Percentiles rank a stretch among this genome's conserved stretches.
Evolutionary conservation across 2,329 filamentous ascomycete species (phyloP).

Genomic region (Penicillium sp.): DNA sequence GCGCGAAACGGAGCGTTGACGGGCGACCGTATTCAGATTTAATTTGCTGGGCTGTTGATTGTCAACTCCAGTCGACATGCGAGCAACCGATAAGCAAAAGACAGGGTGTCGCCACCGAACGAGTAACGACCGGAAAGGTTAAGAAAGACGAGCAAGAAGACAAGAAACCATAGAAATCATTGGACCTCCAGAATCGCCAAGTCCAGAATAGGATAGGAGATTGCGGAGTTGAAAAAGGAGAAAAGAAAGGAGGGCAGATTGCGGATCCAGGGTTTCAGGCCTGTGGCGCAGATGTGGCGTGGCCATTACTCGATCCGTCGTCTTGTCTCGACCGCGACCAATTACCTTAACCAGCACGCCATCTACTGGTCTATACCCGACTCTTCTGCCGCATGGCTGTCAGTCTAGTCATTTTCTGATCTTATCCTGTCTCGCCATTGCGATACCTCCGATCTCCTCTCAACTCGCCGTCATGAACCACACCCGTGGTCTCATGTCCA

Average conservation of each 20-base stretch:
- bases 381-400: neutral
- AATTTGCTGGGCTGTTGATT: conserved; percentile 50
- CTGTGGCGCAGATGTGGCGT: conserved; percentile 27
- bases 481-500: conserved; percentile 32
- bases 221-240: conserved; percentile 5
- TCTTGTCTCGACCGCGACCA: neutral
- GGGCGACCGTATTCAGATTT: conserved; percentile 50
- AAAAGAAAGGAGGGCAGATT: conserved; percentile 19
- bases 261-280: conserved; percentile 21
- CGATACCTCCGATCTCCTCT: neutral
- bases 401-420: neutral
- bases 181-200: conserved; percentile 13
- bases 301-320: conserved; percentile 16
- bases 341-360: neutral
- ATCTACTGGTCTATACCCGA: neutral
- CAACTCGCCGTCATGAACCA: conserved; percentile 28
- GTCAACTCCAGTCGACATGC: conserved; percentile 58
- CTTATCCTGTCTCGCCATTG: neutral
- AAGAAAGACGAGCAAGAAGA: conserved; percentile 5
- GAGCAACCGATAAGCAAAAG: conserved; percentile 31
- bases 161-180: conserved; percentile 31
- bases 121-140: conserved; percentile 27
- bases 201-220: conserved; percentile 17
- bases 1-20: conserved; percentile 55
- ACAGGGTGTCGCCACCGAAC: conserved; percentile 18